Base-by-base conservation (phyloP, 441 rosid species). In the Erodium chrysanthum region DNA sequence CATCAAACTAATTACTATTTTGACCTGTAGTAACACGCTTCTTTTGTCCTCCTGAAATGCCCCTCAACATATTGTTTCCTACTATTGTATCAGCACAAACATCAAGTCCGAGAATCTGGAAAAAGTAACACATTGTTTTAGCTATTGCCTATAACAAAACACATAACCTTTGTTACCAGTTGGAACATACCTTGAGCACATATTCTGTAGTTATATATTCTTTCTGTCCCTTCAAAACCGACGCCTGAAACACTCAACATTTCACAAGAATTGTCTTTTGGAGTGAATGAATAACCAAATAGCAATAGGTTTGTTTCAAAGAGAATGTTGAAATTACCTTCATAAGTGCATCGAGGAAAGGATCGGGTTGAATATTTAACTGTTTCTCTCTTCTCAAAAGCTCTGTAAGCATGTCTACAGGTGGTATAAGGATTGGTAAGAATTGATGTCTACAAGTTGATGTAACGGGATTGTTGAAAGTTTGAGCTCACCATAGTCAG, bases 141-240 rank as follows among this genome's bases (percentile, higher is more conserved):
- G 29, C 29, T 25, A 25, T 3, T 1, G 1, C n/a, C n/a, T n/a
- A n/a, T n/a, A n/a, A n/a, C n/a, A n/a, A n/a, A n/a, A n/a, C n/a
- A 25, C 29, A 25, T 25, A 25, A 25, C 29, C 3, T 25, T 25
- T 25, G 29, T 25, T 25, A 25, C 29, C n/a, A n/a, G n/a, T n/a
- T n/a, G n/a, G 22, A n/a, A 27, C 33, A n/a, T 76, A 84, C 89
- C 89, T 89, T 89, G 17, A 89, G 71, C 40, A 79, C 66, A 70
- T 88, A 92, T 79, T 89, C 95, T 8, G 90, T 84, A 42, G 83
- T 73, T 56, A 89, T 83, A 67, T 71, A 86, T 54, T 86, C 71
- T 66, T 88, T 88, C 68, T 85, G 84, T 27, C 90, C 91, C 67
- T 83, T 77, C 54, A 78, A 70, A 54, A 90, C 82, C 17, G 69